Evolutionary conservation across 1,139 yeast genomes (phyloP).

Genomic region (Zygotorulaspora mrakii): DNA sequence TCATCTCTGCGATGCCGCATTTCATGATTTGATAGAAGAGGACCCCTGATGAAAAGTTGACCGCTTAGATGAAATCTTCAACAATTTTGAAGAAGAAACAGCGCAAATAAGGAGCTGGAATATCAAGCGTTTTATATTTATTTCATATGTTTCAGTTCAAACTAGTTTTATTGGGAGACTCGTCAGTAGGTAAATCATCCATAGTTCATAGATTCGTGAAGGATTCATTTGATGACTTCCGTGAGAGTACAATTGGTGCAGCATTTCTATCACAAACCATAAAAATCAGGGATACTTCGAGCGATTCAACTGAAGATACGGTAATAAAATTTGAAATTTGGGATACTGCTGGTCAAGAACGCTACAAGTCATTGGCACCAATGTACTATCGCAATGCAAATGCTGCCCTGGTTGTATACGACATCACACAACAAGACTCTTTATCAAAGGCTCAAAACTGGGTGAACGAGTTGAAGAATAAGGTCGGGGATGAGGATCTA

Average conservation of each 20-base stretch:
- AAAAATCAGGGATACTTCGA: slow-evolving; percentile 37
- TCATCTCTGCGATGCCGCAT: not conserved
- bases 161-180: slow-evolving; percentile 85
- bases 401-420: slow-evolving; percentile 78
- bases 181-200: slow-evolving; percentile 93
- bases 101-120: not conserved
- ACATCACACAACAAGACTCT: slow-evolving; percentile 64
- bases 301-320: slow-evolving; percentile 36
- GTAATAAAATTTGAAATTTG: slow-evolving; percentile 75
- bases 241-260: slow-evolving; percentile 96
- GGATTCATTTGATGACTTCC: slow-evolving; percentile 87
- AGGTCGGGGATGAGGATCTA: slow-evolving; percentile 68
- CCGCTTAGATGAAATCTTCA: slow-evolving; percentile 4
- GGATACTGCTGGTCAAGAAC: slow-evolving; percentile 89
- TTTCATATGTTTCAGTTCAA: slow-evolving; percentile 56
- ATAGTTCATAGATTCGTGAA: slow-evolving; percentile 91
- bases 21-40: not conserved
- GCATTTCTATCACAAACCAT: slow-evolving; percentile 93
- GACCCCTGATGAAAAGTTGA: slow-evolving; percentile 4
- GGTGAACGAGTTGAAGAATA: slow-evolving; percentile 92
- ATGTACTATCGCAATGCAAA: slow-evolving; percentile 85
- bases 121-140: not conserved
- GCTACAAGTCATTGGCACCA: slow-evolving; percentile 78
- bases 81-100: no score
- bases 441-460: slow-evolving; percentile 88